A percentile compares a stretch with the other conserved stretches of the same genome.
These are phyloP conservation scores for Pythium vanterpoolii DNA, from an alignment of 352 stramenopile species.

Conservation along the genomic window DNA sequence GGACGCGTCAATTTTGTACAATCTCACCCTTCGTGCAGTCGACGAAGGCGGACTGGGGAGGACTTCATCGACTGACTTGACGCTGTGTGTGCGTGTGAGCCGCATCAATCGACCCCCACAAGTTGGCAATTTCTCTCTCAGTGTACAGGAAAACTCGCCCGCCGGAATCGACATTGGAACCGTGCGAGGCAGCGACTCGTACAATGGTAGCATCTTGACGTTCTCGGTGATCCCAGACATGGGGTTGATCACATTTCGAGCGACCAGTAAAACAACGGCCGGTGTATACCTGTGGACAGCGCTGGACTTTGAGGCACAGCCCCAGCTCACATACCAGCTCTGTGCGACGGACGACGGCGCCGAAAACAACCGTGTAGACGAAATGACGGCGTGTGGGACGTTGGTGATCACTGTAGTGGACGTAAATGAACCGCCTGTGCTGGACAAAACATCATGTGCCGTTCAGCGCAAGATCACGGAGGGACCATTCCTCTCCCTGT, in stretches of 20 bases:
- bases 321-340: conserved; percentile 29
- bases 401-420: conserved; percentile 36
- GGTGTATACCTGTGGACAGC: conserved; percentile 32
- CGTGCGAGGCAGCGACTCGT: conserved; percentile 32
- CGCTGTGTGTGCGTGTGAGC: conserved; percentile 12
- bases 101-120: conserved; percentile 19
- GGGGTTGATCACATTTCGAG: conserved; percentile 2
- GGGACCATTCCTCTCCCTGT: conserved; percentile 5
- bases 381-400: conserved; percentile 44
- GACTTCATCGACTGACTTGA: conserved; percentile 7
- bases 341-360: conserved; percentile 53
- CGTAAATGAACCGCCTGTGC: conserved; percentile 38
- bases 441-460: conserved; percentile 10
- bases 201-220: conserved; percentile 33
- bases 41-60: conserved; percentile 12
- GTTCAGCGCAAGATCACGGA: conserved; percentile 8
- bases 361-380: conserved; percentile 36
- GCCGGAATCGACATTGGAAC: conserved; percentile 31
- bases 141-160: conserved; percentile 14
- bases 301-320: conserved; percentile 40
- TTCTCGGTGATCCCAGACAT: conserved; percentile 38
- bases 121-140: conserved; percentile 13
- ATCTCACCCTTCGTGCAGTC: conserved; percentile 16
- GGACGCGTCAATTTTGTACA: conserved; percentile 9
- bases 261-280: conserved; percentile 20